Evolutionary conservation across 352 stramenopile species (phyloP).

Genomic region (Pythium dissotocum): DNA sequence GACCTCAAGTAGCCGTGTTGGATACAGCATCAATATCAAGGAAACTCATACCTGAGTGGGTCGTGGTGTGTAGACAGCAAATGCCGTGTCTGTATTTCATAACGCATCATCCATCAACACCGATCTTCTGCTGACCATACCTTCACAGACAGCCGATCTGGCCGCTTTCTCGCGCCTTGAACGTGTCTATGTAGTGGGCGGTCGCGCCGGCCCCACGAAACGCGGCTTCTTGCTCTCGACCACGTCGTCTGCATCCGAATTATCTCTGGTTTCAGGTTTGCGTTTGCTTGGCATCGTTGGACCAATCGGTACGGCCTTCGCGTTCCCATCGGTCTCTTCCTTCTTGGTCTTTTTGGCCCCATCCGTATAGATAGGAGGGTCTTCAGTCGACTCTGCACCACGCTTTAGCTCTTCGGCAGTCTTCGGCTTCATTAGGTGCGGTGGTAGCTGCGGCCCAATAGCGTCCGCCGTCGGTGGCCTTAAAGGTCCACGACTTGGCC

Average conservation of each 20-base stretch:
- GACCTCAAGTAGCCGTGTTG: not conserved
- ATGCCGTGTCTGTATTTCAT: not conserved
- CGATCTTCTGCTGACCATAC: not conserved
- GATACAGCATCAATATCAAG: not conserved
- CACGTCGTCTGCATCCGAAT: not conserved
- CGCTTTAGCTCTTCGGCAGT: not conserved
- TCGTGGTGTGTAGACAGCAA: not conserved
- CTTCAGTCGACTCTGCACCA: not conserved
- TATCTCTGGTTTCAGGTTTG: not conserved
- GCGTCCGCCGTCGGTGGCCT: not conserved
- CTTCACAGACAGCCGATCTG: not conserved
- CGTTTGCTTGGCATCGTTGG: not conserved
- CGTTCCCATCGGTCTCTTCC: not conserved
- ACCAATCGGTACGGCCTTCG: not conserved
- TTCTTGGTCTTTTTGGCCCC: not conserved
- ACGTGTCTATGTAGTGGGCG: not conserved
- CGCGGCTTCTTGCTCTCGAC: not conserved
- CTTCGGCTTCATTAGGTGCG: conserved; percentile 31
- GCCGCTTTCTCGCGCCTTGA: not conserved
- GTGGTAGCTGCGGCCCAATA: conserved; percentile 67
- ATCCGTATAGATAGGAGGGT: not conserved
- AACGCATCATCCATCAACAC: not conserved
- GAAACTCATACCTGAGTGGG: not conserved
- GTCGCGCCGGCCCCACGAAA: not conserved
- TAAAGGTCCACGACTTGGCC: conserved; percentile 3